Conservation (phyloP, 148 eudicot species). For the Hydrangea macrophylla region DNA sequence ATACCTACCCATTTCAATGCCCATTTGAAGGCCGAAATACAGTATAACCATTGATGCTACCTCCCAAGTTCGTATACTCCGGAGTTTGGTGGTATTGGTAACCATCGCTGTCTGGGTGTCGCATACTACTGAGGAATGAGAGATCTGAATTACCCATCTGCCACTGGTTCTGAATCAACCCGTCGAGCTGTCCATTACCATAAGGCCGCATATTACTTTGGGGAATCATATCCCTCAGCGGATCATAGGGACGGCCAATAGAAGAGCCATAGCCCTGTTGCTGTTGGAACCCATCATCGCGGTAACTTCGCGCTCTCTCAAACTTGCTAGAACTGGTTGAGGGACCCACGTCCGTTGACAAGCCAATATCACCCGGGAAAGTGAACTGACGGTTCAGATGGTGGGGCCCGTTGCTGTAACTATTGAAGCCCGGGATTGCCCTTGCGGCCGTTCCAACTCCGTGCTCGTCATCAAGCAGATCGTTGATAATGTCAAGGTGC, state of each 20-base stretch:
- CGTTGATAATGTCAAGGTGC: constrained; percentile 94
- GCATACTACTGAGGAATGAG: constrained; percentile 33
- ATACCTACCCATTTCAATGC: constrained; percentile 29
- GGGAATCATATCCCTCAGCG: constrained; percentile 45
- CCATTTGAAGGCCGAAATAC: constrained; percentile 82
- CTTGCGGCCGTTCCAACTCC: constrained; percentile 29
- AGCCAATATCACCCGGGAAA: constrained; percentile 48
- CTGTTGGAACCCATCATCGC: constrained; percentile 49
- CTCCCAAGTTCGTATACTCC: constrained; percentile 55
- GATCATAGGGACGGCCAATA: constrained; percentile 43
- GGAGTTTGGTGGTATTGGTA: constrained; percentile 59
- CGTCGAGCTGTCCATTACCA: constrained; percentile 63
- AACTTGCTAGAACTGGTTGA: constrained; percentile 53
- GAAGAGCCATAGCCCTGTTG: constrained; percentile 45
- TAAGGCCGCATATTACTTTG: constrained; percentile 46
- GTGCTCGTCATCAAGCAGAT: constrained; percentile 80
- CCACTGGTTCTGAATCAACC: constrained; percentile 51
- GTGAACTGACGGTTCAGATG: constrained; percentile 48
- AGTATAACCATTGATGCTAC: constrained; percentile 61
- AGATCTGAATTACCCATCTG: constrained; percentile 52
- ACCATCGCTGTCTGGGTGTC: constrained; percentile 51
- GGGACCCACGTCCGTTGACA: constrained; percentile 44
- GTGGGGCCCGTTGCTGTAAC: constrained; percentile 37
- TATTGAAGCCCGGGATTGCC: constrained; percentile 31
- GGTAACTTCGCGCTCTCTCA: constrained; percentile 56